These are phyloP conservation scores for Datisca glomerata DNA, from an alignment of 306 rosid genomes.

Conservation along the genomic window DNA sequence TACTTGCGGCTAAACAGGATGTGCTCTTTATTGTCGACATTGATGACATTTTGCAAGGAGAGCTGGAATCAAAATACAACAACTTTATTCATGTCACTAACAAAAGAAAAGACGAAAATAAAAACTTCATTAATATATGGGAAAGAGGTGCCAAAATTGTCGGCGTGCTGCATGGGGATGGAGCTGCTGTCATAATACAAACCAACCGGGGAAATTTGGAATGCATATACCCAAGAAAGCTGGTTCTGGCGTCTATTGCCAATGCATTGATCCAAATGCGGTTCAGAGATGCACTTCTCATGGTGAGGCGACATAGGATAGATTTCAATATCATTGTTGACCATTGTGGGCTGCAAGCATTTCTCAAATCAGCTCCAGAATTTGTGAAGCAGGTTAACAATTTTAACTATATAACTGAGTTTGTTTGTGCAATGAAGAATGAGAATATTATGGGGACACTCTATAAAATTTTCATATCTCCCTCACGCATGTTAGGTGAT, in stretches of 20 bases:
- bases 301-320: slow-evolving; percentile 95
- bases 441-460: slow-evolving; percentile 53
- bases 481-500: slow-evolving; percentile 26
- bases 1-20: slow-evolving; percentile 76
- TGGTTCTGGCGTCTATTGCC: slow-evolving; percentile 67
- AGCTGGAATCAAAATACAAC: slow-evolving; percentile 38
- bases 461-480: slow-evolving; percentile 40
- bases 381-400: slow-evolving; percentile 78
- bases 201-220: slow-evolving; percentile 85
- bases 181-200: slow-evolving; percentile 70
- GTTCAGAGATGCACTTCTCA: slow-evolving; percentile 71
- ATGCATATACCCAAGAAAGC: slow-evolving; percentile 78
- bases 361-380: slow-evolving; percentile 68
- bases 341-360: slow-evolving; percentile 62
- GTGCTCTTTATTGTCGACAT: slow-evolving; percentile 67
- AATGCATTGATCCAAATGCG: slow-evolving; percentile 72
- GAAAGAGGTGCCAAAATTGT: slow-evolving; percentile 86
- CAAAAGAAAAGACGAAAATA: slow-evolving; percentile 42
- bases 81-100: slow-evolving; percentile 33
- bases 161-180: slow-evolving; percentile 84
- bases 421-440: slow-evolving; percentile 83
- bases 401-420: slow-evolving; percentile 81
- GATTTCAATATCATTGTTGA: slow-evolving; percentile 85
- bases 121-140: slow-evolving; percentile 63
- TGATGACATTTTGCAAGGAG: slow-evolving; percentile 44